Conservation (phyloP, 2,329 filamentous ascomycete species). For the Ascochyta viciae-villosae region DNA sequence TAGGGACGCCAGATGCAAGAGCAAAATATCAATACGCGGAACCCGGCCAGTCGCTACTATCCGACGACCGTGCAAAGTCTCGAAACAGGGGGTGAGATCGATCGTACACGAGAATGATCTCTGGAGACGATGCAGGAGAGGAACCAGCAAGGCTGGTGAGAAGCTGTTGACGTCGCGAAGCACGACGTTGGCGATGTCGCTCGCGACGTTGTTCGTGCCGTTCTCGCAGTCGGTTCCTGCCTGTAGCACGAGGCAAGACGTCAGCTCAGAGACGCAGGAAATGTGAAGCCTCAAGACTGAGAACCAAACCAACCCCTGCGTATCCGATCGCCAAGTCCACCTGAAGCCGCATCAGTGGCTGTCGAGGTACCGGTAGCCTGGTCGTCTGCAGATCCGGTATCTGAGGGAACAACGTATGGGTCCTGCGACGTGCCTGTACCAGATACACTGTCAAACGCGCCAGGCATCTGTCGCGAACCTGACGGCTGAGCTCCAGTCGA, state of each 20-base stretch:
- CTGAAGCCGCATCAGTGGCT: slow-evolving; percentile 15
- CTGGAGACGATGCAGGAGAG: slow-evolving; percentile 10
- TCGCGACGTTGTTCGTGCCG: slow-evolving; percentile 11
- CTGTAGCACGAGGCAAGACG: background rate
- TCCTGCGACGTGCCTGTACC: slow-evolving; percentile 29
- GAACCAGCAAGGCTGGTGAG: background rate
- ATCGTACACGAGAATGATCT: slow-evolving; percentile 1
- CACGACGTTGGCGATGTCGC: slow-evolving; percentile 8
- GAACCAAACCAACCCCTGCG: slow-evolving; percentile 47
- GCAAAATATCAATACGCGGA: background rate
- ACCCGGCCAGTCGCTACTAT: slow-evolving; percentile 1
- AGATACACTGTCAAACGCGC: slow-evolving; percentile 32
- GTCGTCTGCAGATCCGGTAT: slow-evolving; percentile 11
- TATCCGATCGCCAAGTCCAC: slow-evolving; percentile 38
- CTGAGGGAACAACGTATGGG: slow-evolving; percentile 27
- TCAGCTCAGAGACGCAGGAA: slow-evolving; percentile 1
- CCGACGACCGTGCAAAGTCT: slow-evolving; percentile 2
- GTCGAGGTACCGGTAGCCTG: slow-evolving; percentile 21
- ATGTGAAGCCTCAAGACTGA: slow-evolving; percentile 16
- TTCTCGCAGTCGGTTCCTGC: slow-evolving; percentile 14
- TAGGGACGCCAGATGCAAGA: background rate
- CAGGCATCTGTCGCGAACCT: slow-evolving; percentile 35
- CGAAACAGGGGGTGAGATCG: background rate
- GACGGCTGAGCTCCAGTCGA: slow-evolving; percentile 14
- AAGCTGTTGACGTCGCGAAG: background rate